These are phyloP conservation scores for Zymoseptoria crescenta DNA, from an alignment of 2,329 filamentous ascomycete genomes.

Conservation along the genomic window DNA sequence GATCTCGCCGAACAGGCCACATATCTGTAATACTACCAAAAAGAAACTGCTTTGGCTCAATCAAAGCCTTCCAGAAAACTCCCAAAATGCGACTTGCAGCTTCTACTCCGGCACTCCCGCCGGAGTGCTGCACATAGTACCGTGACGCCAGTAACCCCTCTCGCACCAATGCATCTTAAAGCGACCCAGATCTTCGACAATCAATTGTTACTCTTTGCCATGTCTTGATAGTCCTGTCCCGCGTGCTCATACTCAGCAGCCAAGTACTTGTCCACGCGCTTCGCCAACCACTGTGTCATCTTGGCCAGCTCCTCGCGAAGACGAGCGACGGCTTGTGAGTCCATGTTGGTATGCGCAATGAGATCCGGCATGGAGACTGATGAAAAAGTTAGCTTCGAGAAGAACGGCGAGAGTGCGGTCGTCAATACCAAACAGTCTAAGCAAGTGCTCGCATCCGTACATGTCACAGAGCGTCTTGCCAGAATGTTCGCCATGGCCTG, in stretches of 20 bases:
- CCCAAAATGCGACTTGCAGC: not conserved
- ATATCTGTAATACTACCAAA: not conserved
- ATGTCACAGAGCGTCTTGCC: slow-evolving; percentile 69
- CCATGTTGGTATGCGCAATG: slow-evolving; percentile 97
- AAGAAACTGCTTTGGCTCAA: not conserved
- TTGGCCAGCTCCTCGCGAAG: slow-evolving; percentile 83
- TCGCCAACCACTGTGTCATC: slow-evolving; percentile 77
- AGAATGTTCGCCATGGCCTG: slow-evolving; percentile 54
- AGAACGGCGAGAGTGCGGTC: no score
- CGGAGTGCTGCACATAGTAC: not conserved
- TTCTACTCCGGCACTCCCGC: not conserved
- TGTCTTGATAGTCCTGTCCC: slow-evolving; percentile 60
- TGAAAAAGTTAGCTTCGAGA: slow-evolving; percentile 2
- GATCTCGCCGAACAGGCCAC: not conserved
- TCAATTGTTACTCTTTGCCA: slow-evolving; percentile 15
- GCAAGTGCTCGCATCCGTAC: slow-evolving; percentile 88
- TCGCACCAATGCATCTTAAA: not conserved
- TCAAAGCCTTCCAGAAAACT: not conserved
- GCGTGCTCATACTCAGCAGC: slow-evolving; percentile 66
- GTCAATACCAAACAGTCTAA: slow-evolving; percentile 72
- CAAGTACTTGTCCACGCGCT: slow-evolving; percentile 71
- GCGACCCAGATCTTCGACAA: no score
- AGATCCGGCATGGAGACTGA: slow-evolving; percentile 85
- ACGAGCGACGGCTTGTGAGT: slow-evolving; percentile 78
- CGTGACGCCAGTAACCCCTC: not conserved